These are phyloP conservation scores for Spirogloea muscicola DNA, from an alignment of 139 green algal species.

Conservation along the genomic window DNA sequence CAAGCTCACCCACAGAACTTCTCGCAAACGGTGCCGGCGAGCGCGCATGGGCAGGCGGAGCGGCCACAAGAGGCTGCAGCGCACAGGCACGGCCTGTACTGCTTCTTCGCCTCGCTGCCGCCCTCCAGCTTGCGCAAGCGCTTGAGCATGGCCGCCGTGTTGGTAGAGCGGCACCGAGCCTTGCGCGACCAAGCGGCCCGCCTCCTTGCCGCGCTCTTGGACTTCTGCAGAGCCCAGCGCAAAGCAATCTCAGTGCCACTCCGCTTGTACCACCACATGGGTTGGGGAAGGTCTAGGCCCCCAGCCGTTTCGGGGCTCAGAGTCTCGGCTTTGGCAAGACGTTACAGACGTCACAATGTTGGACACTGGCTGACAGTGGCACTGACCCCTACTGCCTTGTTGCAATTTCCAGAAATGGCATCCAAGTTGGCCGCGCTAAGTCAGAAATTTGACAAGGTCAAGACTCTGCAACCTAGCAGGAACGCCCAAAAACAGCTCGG, in stretches of 20 bases:
- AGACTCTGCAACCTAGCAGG: no score
- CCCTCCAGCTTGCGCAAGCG: not conserved
- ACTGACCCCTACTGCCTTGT: no score
- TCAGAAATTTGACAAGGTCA: no score
- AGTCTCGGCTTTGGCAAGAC: no score
- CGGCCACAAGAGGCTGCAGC: constrained; percentile 31
- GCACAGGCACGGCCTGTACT: constrained; percentile 48
- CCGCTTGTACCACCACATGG: not conserved
- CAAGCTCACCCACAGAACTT: constrained; percentile 46
- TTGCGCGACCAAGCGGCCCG: not conserved
- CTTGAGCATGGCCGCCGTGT: not conserved
- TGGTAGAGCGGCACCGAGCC: not conserved
- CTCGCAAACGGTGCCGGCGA: constrained; percentile 46
- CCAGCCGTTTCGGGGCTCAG: no score
- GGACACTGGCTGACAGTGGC: no score
- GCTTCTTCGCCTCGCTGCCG: no score
- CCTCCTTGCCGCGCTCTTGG: not conserved
- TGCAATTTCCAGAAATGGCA: no score
- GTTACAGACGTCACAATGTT: no score
- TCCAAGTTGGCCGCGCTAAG: no score
- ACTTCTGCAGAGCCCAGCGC: not conserved
- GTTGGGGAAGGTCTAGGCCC: no score
- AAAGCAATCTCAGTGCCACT: not conserved
- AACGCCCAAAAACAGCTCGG: no score
- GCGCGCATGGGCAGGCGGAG: constrained; percentile 36